Evolutionary conservation across 768 basidiomycete genomes (phyloP), one percentile per base, ranked within the genome.

Genomic region (Mrakia gelida): DNA sequence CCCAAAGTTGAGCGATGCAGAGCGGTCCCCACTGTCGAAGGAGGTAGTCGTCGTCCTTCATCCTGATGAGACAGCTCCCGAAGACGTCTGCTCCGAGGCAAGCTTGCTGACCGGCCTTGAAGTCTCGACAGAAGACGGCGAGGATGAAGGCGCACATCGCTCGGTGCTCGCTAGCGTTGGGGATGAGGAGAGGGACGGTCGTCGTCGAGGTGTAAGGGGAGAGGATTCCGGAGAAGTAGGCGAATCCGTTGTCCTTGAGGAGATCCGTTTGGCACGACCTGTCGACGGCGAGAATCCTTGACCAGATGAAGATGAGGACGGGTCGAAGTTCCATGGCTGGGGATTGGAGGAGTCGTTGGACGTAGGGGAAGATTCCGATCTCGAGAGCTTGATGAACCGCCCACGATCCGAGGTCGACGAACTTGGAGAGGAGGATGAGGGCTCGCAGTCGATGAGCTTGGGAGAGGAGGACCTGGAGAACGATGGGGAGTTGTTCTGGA

Each of bases 61-160:
- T 86, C 49, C 92, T 89, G 41, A 91, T 89, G 80, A 92, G 91
- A 83, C 95, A 97, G 76, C 91, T 89, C 79, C 95, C 92, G 80
- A 98, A 94, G 0, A 97, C 93, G 56, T 75, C 71, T 10, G 82
- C 81, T 26, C 80, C 80, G 85, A 91, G 89, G 84, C 94, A 95
- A 2, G 93, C 93, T 73, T 88, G 88, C 85, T 98, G 95, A 8
- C 95, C 95, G 3, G 88, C 88, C n/a, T 89, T 88, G 83, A 91
- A 93, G 81, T 94, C 94, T n/a, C 96, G 90, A 59, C 92, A 91
- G 71, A 97, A 90, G 21, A 94, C 90, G 32, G 92, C 89, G 38
- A 98, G 90, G 81, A 98, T 95, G 86, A 98, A 98, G 1, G 94
- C 92, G 83, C 95, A 98, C 96, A 98, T 98, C 1, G 97, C 95